Evolutionary conservation across 2,329 filamentous ascomycete species (phyloP).

Genomic region (Pyricularia sp.): DNA sequence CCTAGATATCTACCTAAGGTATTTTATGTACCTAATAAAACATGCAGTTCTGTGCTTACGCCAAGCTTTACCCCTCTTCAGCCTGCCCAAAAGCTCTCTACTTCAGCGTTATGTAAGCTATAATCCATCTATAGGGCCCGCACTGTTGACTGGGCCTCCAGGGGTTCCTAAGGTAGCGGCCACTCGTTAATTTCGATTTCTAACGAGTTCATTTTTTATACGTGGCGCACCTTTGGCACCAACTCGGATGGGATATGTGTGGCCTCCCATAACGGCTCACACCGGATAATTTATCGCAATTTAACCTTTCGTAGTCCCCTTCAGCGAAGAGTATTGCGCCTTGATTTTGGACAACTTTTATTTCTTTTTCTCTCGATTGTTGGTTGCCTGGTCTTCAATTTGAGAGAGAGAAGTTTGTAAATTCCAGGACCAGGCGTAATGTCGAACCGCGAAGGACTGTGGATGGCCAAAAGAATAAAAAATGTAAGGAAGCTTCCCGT

Average conservation of each 20-base stretch:
- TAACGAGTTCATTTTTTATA: constrained; percentile 23
- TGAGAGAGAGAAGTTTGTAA: constrained; percentile 24
- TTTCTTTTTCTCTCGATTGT: constrained; percentile 18
- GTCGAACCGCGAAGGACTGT: constrained; percentile 34
- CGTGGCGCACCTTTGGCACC: constrained; percentile 26
- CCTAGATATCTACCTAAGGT: too few relatives aligned
- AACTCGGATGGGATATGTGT: neutral
- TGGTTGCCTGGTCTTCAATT: constrained; percentile 29
- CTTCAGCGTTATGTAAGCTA: too few relatives aligned
- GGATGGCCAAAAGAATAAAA: constrained; percentile 18
- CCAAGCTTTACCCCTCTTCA: too few relatives aligned
- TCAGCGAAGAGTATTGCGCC: constrained; percentile 19
- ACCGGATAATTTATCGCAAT: constrained; percentile 7
- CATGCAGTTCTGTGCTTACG: too few relatives aligned
- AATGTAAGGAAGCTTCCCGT: too few relatives aligned
- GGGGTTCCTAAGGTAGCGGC: constrained; percentile 37
- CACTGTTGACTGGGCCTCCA: too few relatives aligned
- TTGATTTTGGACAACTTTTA: constrained; percentile 21
- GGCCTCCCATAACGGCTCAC: neutral
- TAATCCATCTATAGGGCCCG: too few relatives aligned
- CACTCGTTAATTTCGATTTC: constrained; percentile 43
- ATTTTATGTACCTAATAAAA: too few relatives aligned
- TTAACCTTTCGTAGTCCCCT: constrained; percentile 5
- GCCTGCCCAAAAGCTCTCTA: too few relatives aligned
- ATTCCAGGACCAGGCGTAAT: constrained; percentile 29